Conservation (phyloP, 768 basidiomycete genomes). For the Boletus huronensis region DNA sequence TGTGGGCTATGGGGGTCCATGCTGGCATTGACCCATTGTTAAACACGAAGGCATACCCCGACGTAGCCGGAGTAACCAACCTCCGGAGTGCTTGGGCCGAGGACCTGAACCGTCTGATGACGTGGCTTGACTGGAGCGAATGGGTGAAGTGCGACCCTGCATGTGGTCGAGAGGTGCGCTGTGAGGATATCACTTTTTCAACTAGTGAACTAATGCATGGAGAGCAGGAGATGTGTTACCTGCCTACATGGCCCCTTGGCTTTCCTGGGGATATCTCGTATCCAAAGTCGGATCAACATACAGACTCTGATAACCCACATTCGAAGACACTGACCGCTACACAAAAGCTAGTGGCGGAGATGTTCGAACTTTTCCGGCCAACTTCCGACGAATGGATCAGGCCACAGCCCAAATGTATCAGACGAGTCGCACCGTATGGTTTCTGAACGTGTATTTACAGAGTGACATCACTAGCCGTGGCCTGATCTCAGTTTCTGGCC, state of each 20-base stretch:
- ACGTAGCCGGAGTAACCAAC: background rate
- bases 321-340: background rate
- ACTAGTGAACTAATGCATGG: background rate
- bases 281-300: background rate
- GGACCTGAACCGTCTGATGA: slow-evolving; percentile 36
- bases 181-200: background rate
- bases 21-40: slow-evolving; percentile 16
- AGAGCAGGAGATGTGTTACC: slow-evolving; percentile 17
- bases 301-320: background rate
- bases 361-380: background rate
- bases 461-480: too few species aligned
- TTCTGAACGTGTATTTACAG: background rate
- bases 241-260: slow-evolving; percentile 19
- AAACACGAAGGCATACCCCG: background rate
- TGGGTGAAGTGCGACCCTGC: slow-evolving; percentile 48
- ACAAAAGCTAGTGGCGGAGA: background rate
- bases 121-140: slow-evolving; percentile 49
- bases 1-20: slow-evolving; percentile 43
- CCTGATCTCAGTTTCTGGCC: too few species aligned
- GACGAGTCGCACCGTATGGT: slow-evolving; percentile 1
- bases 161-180: slow-evolving; percentile 41
- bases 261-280: background rate
- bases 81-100: slow-evolving; percentile 32
- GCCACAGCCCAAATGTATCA: slow-evolving; percentile 15
- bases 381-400: slow-evolving; percentile 4